Evolutionary conservation across 371 early-diverging fungal genomes (phyloP), one percentile per base, ranked within the genome.

Genomic region (Actinomucor elegans): DNA sequence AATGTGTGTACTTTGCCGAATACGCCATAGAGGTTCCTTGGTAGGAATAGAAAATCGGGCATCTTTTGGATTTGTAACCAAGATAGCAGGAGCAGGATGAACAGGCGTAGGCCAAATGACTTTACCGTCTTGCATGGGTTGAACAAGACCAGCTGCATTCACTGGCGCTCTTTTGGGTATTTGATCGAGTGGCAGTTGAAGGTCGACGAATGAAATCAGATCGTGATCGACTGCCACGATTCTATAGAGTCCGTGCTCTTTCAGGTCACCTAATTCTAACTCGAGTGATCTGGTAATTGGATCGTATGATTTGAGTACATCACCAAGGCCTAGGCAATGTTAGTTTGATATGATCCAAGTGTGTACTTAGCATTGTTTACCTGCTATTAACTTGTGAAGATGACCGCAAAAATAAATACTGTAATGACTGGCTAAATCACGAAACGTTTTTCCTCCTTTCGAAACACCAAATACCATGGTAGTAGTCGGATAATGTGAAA

Each of bases 1-100:
- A 44, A 95, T 90, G 49, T 88, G 85, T 15, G 71, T 79, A 53
- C 90, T 88, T 4, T 57, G 34, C 3, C 55, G 66, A 34, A 91
- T 87, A 24, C 80, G 66, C 37, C 73, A 46, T 17, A 85, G 60
- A 1, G 93, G 92, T 61, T 94, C 95, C 42, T 85, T 87, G 15
- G 64, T 52, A 5, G 85, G 86, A 28, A 93, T 67, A 26, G 85
- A 58, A 58, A 79, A 94, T 20, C 89, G 75, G 0, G 87, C 84
- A 58, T 95, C 94, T 58, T 94, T 92, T 14, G 95, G 95, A 56
- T 93, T 93, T 0, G 95, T 94, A 15, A 94, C 80, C 18, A 96
- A 69, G 8, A 95, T 75, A 4, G 93, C 69, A 6, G 95, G 96
- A n/a, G 85, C 74, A 0, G 46, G 80, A 48, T 45, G 72, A 21